phyloP scores from a whole-genome alignment of 768 basidiomycete genomes.

The Strobilomyces echinocephalus region DNA sequence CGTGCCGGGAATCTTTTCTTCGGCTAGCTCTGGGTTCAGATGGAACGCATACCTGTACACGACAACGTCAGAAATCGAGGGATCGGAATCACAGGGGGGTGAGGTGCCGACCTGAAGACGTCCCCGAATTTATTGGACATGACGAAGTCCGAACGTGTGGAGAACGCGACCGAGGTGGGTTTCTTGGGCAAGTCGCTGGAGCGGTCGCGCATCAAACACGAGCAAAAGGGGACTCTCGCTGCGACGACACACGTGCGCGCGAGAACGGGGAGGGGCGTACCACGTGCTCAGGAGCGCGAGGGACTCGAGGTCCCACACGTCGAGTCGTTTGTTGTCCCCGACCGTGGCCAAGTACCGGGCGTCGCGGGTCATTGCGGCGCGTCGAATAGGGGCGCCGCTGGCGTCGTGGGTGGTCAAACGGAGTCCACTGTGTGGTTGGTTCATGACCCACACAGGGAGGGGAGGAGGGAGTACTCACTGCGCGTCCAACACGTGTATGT shows the following conservation, averaged over 20 bases:
- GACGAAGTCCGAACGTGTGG: slow-evolving; percentile 60
- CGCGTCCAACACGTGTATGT: no score
- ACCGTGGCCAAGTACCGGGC: slow-evolving; percentile 53
- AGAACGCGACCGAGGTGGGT: slow-evolving; percentile 66
- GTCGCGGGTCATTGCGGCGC: slow-evolving; percentile 46
- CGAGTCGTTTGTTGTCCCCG: slow-evolving; percentile 79
- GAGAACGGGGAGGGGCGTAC: no score
- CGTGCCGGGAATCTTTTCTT: slow-evolving; percentile 33
- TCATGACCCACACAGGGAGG: no score
- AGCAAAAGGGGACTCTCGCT: no score
- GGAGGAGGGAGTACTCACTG: no score
- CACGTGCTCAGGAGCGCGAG: slow-evolving; percentile 57
- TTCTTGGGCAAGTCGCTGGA: slow-evolving; percentile 81
- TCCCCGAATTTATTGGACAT: slow-evolving; percentile 96
- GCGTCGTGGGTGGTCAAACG: no score
- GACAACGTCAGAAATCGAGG: not conserved
- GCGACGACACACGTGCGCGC: no score
- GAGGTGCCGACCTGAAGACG: slow-evolving; percentile 66
- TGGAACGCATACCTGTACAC: slow-evolving; percentile 57
- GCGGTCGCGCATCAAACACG: slow-evolving; percentile 1
- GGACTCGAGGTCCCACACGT: slow-evolving; percentile 62
- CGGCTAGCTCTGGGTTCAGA: slow-evolving; percentile 8
- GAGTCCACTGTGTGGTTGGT: no score
- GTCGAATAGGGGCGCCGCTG: slow-evolving; percentile 61
- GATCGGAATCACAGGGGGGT: not conserved